A percentile compares a stretch with the other conserved stretches of the same genome.
These are phyloP conservation scores for Suhomyces tanzawaensis DNA, from an alignment of 805 yeast species.

Conservation along the genomic window DNA sequence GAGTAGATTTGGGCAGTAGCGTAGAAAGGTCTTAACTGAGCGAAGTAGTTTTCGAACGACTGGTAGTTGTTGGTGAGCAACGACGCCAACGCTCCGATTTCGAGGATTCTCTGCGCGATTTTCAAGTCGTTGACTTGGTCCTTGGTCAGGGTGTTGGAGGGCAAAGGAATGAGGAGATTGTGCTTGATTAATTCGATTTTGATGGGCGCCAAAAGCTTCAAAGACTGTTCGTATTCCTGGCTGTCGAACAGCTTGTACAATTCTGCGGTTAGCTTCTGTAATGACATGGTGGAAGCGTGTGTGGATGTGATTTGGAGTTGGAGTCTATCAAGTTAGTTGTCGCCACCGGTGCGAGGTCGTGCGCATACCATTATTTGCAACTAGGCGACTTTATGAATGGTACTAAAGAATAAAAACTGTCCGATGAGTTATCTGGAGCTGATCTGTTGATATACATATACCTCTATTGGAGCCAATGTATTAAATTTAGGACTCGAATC, in stretches of 20 bases:
- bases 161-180: slow-evolving; percentile 67
- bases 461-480: too few relatives aligned
- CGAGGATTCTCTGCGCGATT: slow-evolving; percentile 79
- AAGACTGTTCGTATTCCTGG: slow-evolving; percentile 61
- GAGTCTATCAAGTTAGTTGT: not conserved
- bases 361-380: not conserved
- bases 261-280: slow-evolving; percentile 68
- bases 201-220: slow-evolving; percentile 61
- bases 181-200: slow-evolving; percentile 78
- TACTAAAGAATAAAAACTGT: too few relatives aligned
- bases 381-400: too few relatives aligned
- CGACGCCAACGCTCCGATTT: slow-evolving; percentile 81
- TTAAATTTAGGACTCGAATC: too few relatives aligned
- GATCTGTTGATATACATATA: too few relatives aligned
- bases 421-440: too few relatives aligned
- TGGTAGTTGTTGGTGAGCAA: slow-evolving; percentile 61
- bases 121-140: slow-evolving; percentile 61
- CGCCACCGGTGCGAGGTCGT: slow-evolving; percentile 5
- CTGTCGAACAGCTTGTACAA: slow-evolving; percentile 62
- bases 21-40: slow-evolving; percentile 79
- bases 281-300: slow-evolving; percentile 41
- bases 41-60: slow-evolving; percentile 68
- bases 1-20: slow-evolving; percentile 43
- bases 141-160: slow-evolving; percentile 30
- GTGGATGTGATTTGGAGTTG: not conserved